phyloP scores from a whole-genome alignment of 2,329 filamentous ascomycete genomes.

The Cladosporium sp. region DNA sequence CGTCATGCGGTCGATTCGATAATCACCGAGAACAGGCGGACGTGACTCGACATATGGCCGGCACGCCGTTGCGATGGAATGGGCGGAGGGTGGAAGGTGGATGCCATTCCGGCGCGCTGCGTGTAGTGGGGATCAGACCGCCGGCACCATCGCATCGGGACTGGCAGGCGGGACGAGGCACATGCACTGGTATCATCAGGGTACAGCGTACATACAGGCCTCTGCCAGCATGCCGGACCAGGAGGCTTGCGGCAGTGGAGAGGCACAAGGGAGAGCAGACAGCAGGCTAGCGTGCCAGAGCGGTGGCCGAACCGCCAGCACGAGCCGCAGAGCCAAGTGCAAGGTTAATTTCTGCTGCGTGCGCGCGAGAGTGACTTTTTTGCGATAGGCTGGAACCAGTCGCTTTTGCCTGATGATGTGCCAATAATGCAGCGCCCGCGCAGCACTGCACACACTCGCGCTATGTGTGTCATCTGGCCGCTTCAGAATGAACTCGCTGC shows the following conservation, averaged over 20 bases:
- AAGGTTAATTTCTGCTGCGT: slow-evolving; percentile 14
- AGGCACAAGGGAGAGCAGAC: slow-evolving; percentile 14
- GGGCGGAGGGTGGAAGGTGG: slow-evolving; percentile 2
- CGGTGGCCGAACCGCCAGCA: slow-evolving; percentile 15
- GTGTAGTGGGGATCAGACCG: slow-evolving; percentile 7
- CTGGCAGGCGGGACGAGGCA: neutral
- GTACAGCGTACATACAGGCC: slow-evolving; percentile 1
- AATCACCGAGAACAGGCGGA: slow-evolving; percentile 12
- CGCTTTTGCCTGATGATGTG: slow-evolving; percentile 10
- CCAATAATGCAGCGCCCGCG: slow-evolving; percentile 1
- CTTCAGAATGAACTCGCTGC: neutral
- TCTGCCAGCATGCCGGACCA: slow-evolving; percentile 14
- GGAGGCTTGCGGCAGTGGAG: slow-evolving; percentile 18
- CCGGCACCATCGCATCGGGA: slow-evolving; percentile 11
- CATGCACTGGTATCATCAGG: slow-evolving; percentile 13
- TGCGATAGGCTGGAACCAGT: slow-evolving; percentile 15
- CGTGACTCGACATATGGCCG: slow-evolving; percentile 9
- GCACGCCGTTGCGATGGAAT: slow-evolving; percentile 11
- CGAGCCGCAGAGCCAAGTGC: slow-evolving; percentile 16
- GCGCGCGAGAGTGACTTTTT: slow-evolving; percentile 13
- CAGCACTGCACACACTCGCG: neutral
- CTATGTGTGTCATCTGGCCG: slow-evolving; percentile 6
- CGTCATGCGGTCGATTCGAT: slow-evolving; percentile 7
- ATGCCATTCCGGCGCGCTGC: neutral
- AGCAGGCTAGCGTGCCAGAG: slow-evolving; percentile 15